phyloP scores from a whole-genome alignment of 257 asterid species.

The Salvia miltiorrhiza region DNA sequence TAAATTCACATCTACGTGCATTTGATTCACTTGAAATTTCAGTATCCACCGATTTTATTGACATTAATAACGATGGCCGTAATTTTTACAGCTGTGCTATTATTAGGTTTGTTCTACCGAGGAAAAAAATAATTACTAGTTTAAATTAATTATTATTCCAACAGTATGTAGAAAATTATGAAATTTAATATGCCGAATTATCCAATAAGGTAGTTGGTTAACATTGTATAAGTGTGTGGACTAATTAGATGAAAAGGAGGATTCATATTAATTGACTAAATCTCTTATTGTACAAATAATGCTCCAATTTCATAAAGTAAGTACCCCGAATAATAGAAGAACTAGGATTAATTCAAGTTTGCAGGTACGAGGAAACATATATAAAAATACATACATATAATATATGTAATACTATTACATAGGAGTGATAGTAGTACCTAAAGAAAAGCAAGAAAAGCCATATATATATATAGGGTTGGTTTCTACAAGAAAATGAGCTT shows the following conservation, averaged over 20 bases:
- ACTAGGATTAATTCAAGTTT: background rate
- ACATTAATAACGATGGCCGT: slow-evolving; percentile 19
- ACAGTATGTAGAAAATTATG: background rate
- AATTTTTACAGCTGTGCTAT: background rate
- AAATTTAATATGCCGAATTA: background rate
- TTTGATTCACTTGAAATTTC: slow-evolving; percentile 17
- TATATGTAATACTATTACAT: no score
- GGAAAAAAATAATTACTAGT: background rate
- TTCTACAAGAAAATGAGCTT: no score
- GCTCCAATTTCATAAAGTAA: background rate
- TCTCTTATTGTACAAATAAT: background rate
- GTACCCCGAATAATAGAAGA: background rate
- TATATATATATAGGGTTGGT: no score
- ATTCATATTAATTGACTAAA: background rate
- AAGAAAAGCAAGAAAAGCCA: no score
- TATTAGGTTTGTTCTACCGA: slow-evolving; percentile 9
- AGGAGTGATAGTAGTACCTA: no score
- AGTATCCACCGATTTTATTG: slow-evolving; percentile 28
- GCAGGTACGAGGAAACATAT: background rate
- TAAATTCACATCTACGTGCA: slow-evolving; percentile 17
- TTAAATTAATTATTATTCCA: background rate
- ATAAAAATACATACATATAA: background rate
- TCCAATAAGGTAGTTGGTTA: slow-evolving; percentile 11
- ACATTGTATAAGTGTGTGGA: background rate
- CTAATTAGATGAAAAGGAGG: background rate